Conservation (phyloP, 768 basidiomycete genomes). For the Coprinopsis strossmayeri region DNA sequence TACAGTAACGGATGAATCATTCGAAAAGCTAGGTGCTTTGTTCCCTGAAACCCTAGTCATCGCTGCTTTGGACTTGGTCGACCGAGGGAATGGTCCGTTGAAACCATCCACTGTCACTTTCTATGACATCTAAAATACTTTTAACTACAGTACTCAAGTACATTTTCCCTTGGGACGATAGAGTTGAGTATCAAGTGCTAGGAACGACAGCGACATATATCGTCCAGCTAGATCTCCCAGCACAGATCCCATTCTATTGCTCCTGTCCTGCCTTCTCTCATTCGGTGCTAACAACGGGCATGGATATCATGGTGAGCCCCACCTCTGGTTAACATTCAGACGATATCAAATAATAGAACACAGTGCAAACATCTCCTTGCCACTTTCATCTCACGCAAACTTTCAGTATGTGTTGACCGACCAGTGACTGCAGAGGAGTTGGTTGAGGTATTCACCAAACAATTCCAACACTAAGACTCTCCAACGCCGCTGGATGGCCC, state of each 20-base stretch:
- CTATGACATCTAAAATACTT: not conserved
- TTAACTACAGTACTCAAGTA: conserved; percentile 51
- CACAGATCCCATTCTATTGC: conserved; percentile 50
- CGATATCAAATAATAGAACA: conserved; percentile 26
- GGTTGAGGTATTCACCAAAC: conserved; percentile 32
- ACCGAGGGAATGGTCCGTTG: conserved; percentile 55
- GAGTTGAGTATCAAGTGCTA: conserved; percentile 55
- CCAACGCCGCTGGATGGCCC: not conserved
- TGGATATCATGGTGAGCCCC: conserved; percentile 55
- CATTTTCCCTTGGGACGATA: conserved; percentile 46
- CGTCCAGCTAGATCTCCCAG: conserved; percentile 43
- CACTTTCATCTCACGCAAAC: conserved; percentile 47
- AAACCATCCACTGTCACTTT: not conserved
- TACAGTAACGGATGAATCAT: conserved; percentile 6
- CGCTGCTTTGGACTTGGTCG: conserved; percentile 73
- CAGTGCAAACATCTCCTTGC: conserved; percentile 75
- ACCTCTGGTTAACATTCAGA: not conserved
- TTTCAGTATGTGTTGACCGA: conserved; percentile 46
- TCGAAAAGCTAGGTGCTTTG: conserved; percentile 19
- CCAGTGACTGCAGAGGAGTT: conserved; percentile 42
- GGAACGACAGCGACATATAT: conserved; percentile 59
- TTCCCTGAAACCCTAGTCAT: conserved; percentile 59
- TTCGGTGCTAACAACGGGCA: conserved; percentile 51
- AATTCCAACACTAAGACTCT: conserved; percentile 21
- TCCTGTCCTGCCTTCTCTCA: conserved; percentile 70